phyloP scores from a whole-genome alignment of 2,329 filamentous ascomycete species.

The Colletotrichum aenigma region DNA sequence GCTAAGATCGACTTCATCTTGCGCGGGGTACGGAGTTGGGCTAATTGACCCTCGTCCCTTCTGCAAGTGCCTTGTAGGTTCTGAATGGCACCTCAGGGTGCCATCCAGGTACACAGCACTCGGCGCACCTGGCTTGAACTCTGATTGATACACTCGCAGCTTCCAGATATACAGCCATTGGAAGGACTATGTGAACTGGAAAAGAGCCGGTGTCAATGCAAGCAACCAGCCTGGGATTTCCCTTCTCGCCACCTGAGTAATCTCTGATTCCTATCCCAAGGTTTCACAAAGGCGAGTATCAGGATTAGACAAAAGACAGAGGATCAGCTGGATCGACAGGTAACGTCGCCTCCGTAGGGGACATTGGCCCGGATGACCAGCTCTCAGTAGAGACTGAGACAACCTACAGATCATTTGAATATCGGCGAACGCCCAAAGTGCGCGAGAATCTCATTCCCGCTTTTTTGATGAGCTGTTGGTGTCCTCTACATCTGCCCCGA shows the following conservation, averaged over 20 bases:
- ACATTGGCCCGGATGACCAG: neutral
- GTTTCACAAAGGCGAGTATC: neutral
- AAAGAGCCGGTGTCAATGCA: neutral
- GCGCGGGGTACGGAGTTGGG: neutral
- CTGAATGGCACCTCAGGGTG: neutral
- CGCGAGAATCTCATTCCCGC: neutral
- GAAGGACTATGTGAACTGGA: neutral
- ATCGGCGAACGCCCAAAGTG: neutral
- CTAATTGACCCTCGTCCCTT: neutral
- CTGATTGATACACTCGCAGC: neutral
- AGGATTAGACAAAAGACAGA: neutral
- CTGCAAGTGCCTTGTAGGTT: neutral
- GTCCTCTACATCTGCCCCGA: slow-evolving; percentile 25
- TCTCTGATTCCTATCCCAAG: neutral
- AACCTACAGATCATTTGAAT: neutral
- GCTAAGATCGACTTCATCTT: neutral
- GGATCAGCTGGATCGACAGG: neutral
- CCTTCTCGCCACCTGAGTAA: neutral
- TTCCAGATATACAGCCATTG: neutral
- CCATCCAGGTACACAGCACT: neutral
- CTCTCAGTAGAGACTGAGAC: neutral
- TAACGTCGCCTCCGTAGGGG: neutral
- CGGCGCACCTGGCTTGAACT: neutral
- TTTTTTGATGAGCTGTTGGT: slow-evolving; percentile 18
- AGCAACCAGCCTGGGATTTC: neutral